Base-by-base conservation (phyloP, 75 land plant species). In the Picea sitchensis region DNA sequence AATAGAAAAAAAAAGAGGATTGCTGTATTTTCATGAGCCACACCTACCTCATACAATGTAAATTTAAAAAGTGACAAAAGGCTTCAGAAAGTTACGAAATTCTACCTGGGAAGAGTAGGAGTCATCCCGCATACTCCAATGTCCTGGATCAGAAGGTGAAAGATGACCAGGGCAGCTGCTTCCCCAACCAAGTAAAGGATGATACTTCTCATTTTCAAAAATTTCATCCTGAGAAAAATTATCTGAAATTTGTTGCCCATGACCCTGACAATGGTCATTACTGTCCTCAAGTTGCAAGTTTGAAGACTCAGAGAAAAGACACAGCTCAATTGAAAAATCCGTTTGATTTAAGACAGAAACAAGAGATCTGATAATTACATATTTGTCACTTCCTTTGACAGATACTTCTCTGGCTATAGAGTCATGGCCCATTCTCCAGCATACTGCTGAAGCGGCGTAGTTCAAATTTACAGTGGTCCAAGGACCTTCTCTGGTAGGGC, bases 391-490 rank as follows among this genome's bases (percentile, higher is more conserved):
- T 82, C 90, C 95, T 75, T 83, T 86, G 1, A 92, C 82, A 79
- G 67, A 82, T 11, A 94, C 85, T 86, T 92, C 93, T 82, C 95
- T 95, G 61, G 96, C 98, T 80, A 95, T 82, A 26, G 90, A 82
- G 80, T 90, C 84, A 84, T 90, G 83, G 31, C 94, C 94, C 41
- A 95, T 75, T 54, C 87, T 82, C 94, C 98, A 93, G 79, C 91
- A 91, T 63, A 90, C 89, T 79, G 91, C 87, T 78, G 89, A 90
- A 41, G 92, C 83, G 84, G 94, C 94, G 88, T 90, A 95, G 82
- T 89, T 93, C 65, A 98, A 81, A 76, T 91, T 85, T 38, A 98
- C 90, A 58, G 88, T 86, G 44, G 88, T 92, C 99, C 99, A 98
- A 44, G 96, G 96, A 11, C 95, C 96, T 59, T 84, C 84, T 61